A percentile compares a stretch with the other conserved stretches of the same genome.
phyloP scores from a whole-genome alignment of 2,329 filamentous ascomycete species.

The Colletotrichum orchidophilum region DNA sequence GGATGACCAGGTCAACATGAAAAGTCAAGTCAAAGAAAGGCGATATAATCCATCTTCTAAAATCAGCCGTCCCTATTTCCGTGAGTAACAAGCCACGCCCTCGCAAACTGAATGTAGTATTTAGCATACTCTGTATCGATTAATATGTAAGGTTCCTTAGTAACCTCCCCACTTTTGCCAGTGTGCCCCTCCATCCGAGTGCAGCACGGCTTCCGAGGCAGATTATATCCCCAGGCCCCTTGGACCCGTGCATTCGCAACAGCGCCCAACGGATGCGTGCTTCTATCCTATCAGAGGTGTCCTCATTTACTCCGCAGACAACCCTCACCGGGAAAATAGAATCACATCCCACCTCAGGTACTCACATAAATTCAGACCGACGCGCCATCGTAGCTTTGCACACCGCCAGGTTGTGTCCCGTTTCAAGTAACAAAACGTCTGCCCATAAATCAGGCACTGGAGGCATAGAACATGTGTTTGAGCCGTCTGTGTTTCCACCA shows the following conservation, averaged over 20 bases:
- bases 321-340: not conserved
- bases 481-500: not conserved
- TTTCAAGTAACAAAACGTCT: not conserved
- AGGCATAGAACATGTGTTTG: conserved; percentile 3
- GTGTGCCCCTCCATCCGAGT: not conserved
- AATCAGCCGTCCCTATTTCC: not conserved
- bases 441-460: not conserved
- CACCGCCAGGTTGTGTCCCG: not conserved
- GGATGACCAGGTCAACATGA: not conserved
- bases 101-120: not conserved
- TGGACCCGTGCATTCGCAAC: not conserved
- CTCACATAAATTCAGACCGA: not conserved
- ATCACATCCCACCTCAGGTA: not conserved
- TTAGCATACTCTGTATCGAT: no score
- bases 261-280: not conserved
- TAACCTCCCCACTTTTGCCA: not conserved
- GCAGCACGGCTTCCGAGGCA: not conserved
- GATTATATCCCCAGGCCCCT: not conserved
- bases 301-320: not conserved
- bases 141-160: not conserved
- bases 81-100: no score
- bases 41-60: not conserved
- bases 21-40: not conserved
- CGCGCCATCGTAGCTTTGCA: not conserved
- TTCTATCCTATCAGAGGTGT: not conserved